Base-by-base conservation (phyloP, 768 basidiomycete species). In the Tylopilus plumbeoviolaceoides region DNA sequence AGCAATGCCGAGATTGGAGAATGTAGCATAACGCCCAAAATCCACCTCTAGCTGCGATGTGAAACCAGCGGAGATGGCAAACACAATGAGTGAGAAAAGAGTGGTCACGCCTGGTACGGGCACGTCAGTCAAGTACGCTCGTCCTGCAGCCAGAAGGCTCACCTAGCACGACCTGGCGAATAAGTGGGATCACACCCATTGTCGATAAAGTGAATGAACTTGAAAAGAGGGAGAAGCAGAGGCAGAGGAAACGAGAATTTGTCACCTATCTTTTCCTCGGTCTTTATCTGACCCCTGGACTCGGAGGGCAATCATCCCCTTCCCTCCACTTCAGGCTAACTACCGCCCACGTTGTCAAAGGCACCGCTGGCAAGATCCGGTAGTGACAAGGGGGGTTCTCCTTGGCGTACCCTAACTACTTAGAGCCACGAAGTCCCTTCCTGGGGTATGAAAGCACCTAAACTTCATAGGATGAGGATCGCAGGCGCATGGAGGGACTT, bases 61-160 rank as follows among this genome's bases (percentile, higher is more conserved):
- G 30, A 73, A 42, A 47, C 62, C 40, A 14, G 63, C 73, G 6
- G 62, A 55, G 2, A 74, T 1, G 12, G 59, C 66, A 20, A 75
- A 48, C 18, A 59, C 68, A 45, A 75, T 61, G 30, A 72, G 0
- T 5, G 70, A 61, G 47, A 72, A 67, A 9, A 68, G 8, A 3
- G 47, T 41, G 4, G 60, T 41, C 31, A 21, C 6, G 45, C 47
- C 68, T 68, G 36, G 28, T 12, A 31, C 39, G 18, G 10, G 27
- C 10, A n/a, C n/a, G 47, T 65, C 39, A 31, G 56, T 30, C 38
- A 44, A 14, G 27, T 28, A n/a, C 28, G 10, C 7, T 33, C 35
- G 36, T 20, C 41, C 10, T 7, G 30, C 30, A 42, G 3, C 14
- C 21, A 21, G 20, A 43, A 9, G 43, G 12, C 61, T 56, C 48